phyloP scores from a whole-genome alignment of 148 eudicot species.

The Polygonum aviculare region DNA sequence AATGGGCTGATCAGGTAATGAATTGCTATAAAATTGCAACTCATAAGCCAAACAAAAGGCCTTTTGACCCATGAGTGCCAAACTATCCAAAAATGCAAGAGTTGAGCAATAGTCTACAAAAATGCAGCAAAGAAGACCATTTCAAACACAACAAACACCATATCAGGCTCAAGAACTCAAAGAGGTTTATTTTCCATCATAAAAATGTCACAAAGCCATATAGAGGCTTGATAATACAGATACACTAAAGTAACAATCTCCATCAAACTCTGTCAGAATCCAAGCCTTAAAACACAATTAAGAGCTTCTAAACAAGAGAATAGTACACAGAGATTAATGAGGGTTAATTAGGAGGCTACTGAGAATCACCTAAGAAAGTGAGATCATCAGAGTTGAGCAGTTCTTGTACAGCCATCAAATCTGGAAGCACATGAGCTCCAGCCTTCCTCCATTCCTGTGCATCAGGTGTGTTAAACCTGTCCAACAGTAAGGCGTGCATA shows the following conservation, averaged over 20 bases:
- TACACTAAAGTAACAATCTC: background rate
- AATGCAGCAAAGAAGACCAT: background rate
- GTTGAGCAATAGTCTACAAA: background rate
- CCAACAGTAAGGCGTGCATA: conserved; percentile 78
- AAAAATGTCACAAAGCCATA: background rate
- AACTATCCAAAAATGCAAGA: background rate
- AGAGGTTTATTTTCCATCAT: background rate
- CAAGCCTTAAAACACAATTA: background rate
- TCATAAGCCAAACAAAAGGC: no score
- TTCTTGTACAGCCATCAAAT: conserved; percentile 56
- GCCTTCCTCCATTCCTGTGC: conserved; percentile 72
- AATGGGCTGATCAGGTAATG: no score
- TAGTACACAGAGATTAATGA: background rate
- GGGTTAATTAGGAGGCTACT: background rate
- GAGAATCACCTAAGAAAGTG: conserved; percentile 1
- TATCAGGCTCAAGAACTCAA: background rate
- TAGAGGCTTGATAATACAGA: background rate
- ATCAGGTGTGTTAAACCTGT: conserved; percentile 80
- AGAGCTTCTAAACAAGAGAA: background rate
- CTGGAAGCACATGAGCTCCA: conserved; percentile 71
- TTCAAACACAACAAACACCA: background rate
- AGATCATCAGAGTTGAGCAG: conserved; percentile 44
- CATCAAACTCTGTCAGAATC: background rate
- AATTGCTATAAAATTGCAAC: no score
- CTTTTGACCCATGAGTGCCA: no score